Conservation (phyloP, 2,329 filamentous ascomycete genomes). For the Phyllosticta paracitricarpa region DNA sequence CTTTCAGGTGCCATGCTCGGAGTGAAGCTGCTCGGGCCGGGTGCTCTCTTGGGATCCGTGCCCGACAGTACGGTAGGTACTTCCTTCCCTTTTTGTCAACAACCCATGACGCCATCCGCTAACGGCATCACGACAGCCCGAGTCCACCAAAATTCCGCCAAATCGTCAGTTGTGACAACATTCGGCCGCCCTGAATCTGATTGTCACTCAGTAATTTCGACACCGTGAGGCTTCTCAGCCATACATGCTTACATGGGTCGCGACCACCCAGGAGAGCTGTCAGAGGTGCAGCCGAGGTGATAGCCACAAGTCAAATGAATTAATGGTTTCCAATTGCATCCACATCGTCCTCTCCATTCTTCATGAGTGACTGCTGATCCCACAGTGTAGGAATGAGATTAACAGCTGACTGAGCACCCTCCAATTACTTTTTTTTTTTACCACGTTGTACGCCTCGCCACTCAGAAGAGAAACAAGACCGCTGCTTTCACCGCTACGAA, state of each 20-base stretch:
- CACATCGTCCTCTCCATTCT: background rate
- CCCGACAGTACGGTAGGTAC: background rate
- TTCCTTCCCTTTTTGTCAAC: background rate
- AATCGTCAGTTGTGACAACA: background rate
- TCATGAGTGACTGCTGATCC: background rate
- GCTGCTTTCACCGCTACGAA: background rate
- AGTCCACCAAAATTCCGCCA: background rate
- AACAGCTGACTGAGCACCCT: background rate
- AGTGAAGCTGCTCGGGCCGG: background rate
- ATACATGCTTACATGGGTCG: too few relatives aligned
- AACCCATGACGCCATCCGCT: background rate
- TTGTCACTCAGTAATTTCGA: too few relatives aligned
- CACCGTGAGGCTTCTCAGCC: too few relatives aligned
- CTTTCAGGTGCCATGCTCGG: background rate
- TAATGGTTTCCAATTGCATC: background rate
- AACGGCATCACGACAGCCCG: background rate
- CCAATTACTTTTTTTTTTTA: background rate
- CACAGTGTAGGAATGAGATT: background rate
- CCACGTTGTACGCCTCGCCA: background rate
- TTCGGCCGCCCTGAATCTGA: background rate
- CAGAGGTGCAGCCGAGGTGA: background rate
- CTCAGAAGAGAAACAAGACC: background rate
- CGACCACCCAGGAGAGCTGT: too few relatives aligned
- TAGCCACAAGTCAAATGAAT: too few relatives aligned
- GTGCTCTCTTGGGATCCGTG: background rate